Evolutionary conservation across 1,284 basidiomycete genomes (phyloP), one percentile per base, ranked within the genome.

Genomic region (Heterobasidion annosum): DNA sequence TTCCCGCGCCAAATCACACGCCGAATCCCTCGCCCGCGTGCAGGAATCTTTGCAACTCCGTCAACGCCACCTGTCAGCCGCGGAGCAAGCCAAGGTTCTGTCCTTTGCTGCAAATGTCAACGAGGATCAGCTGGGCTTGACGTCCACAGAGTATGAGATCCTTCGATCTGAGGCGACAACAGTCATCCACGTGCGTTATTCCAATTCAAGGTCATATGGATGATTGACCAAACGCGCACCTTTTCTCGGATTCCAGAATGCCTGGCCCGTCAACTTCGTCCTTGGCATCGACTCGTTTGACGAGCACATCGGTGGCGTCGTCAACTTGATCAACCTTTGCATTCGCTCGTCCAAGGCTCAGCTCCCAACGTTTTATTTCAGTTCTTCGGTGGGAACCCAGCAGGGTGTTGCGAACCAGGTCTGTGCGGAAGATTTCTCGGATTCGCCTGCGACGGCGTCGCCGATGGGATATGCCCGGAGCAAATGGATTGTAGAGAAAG

Each of bases 401-500:
- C 40, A 43, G 40, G 40, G 13, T 43, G 40, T 13, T 43, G 16
- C 13, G 13, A 16, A 43, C 4, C 13, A 7, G 40, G 16, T 43
- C 40, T 69, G 73, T 2, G 60, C 64, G 1, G 77, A 81, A 57
- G 64, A 64, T 9, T 69, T 77, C 51, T 64, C 69, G 9, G 57
- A 64, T 6, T 59, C 69, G 34, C 69, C 76, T 0, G 62, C 58
- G 1, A 65, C 69, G 34, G 75, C 76, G 0, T 71, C 71, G 8
- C 64, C 65, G 3, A 77, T 81, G 53, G 82, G 82, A 25, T 84
- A 84, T 59, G 82, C 78, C 5, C 64, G 75, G 51, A 72, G 67
- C 52, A 85, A 85, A 62, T 85, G 82, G 81, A 77, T 83, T 0
- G 76, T 75, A 0, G 83, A 85, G 68, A 78, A 77, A 60, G 54